phyloP scores from a whole-genome alignment of 2,329 filamentous ascomycete genomes.

The Neobulgaria alba region DNA sequence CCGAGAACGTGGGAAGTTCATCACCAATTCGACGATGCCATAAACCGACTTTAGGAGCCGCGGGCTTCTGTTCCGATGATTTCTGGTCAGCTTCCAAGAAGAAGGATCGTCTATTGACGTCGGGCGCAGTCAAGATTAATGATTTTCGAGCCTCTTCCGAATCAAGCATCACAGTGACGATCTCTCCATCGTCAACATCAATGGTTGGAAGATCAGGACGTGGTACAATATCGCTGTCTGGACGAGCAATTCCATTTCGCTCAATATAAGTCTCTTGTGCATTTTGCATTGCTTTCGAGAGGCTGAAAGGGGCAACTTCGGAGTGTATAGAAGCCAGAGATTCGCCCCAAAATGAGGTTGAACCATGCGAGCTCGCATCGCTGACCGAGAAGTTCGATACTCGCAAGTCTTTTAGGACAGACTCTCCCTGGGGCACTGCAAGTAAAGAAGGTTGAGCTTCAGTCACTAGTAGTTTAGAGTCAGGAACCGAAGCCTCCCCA shows the following conservation, averaged over 20 bases:
- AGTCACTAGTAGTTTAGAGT: conserved; percentile 17
- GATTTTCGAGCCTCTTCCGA: conserved; percentile 19
- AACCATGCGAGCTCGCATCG: too few relatives aligned
- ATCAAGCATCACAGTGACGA: conserved; percentile 40
- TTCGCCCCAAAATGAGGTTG: too few relatives aligned
- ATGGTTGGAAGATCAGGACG: conserved; percentile 2
- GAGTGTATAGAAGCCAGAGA: conserved; percentile 45
- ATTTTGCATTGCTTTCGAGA: conserved; percentile 35
- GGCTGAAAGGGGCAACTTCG: conserved; percentile 36
- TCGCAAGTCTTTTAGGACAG: conserved; percentile 25
- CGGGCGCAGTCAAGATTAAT: conserved; percentile 15
- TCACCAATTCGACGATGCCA: conserved; percentile 54
- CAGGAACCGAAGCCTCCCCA: conserved; percentile 33
- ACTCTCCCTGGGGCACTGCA: conserved; percentile 4
- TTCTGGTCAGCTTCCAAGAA: conserved; percentile 24
- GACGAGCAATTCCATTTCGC: conserved; percentile 3
- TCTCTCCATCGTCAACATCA: conserved; percentile 28
- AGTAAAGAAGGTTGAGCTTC: conserved; percentile 7
- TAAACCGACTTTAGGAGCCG: conserved; percentile 3
- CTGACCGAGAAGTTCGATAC: conserved; percentile 31
- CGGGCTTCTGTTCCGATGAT: conserved; percentile 12
- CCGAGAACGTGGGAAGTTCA: conserved; percentile 49
- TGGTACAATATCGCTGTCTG: not conserved
- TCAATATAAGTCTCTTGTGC: conserved; percentile 36
- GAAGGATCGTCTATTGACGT: conserved; percentile 23